phyloP scores from a whole-genome alignment of 257 asterid genomes.

The Fraxinus cuspidata region DNA sequence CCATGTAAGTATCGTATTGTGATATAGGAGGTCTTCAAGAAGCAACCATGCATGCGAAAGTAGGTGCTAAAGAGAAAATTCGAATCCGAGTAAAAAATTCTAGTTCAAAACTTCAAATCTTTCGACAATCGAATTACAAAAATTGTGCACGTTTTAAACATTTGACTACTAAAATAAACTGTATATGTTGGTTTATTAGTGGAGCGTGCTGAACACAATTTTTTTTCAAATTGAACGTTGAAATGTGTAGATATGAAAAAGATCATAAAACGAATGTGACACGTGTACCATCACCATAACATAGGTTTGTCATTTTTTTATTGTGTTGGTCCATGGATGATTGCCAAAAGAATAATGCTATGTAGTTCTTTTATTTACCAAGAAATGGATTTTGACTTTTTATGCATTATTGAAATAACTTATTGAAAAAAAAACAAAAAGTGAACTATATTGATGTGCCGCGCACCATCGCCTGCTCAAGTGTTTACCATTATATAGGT shows the following conservation, averaged over 20 bases:
- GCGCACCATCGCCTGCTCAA: background rate
- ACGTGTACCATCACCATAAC: background rate
- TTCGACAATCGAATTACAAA: too few species aligned
- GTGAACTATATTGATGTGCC: background rate
- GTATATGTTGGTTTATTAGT: too few species aligned
- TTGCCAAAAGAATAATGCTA: background rate
- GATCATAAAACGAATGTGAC: background rate
- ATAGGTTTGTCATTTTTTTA: background rate
- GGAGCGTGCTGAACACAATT: too few species aligned
- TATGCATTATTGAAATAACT: background rate
- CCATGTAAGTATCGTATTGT: too few species aligned
- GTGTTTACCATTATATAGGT: conserved; percentile 19
- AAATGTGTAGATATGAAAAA: background rate
- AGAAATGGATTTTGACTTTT: background rate
- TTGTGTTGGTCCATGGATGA: background rate
- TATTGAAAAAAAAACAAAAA: background rate
- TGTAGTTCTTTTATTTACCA: background rate
- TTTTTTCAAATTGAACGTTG: too few species aligned
- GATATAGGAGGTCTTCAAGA: too few species aligned
- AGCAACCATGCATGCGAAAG: too few species aligned
- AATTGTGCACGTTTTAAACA: too few species aligned
- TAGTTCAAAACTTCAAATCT: too few species aligned
- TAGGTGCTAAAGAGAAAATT: too few species aligned
- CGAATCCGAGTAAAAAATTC: too few species aligned
- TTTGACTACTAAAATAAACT: too few species aligned